A percentile compares a stretch with the other conserved stretches of the same genome.
Evolutionary conservation across 148 eudicot species (phyloP).

Genomic region (Selenicereus undatus): DNA sequence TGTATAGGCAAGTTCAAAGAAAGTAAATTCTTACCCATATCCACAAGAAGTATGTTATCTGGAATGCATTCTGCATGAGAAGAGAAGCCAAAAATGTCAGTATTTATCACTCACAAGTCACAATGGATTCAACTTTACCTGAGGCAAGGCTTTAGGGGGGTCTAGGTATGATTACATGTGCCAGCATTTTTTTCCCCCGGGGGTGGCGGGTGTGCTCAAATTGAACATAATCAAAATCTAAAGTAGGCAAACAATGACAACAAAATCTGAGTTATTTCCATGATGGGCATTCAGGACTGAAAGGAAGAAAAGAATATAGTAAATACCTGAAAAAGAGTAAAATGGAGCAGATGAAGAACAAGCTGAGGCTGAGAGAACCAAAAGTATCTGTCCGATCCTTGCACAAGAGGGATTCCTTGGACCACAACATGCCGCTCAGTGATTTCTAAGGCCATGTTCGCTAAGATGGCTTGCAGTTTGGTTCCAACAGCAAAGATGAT

Average conservation of each 20-base stretch:
- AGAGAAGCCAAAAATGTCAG: conserved; percentile 17
- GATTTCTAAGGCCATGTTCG: conserved; percentile 83
- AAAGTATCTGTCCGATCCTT: conserved; percentile 78
- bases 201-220: not conserved
- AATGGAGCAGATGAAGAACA: conserved; percentile 77
- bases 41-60: conserved; percentile 86
- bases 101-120: not conserved
- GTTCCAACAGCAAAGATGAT: conserved; percentile 87
- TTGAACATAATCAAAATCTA: not conserved
- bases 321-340: conserved; percentile 74
- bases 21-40: conserved; percentile 53
- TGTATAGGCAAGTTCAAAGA: not conserved
- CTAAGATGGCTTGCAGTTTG: conserved; percentile 78
- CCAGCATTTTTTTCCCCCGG: no score
- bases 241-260: not conserved
- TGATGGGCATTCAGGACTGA: not conserved
- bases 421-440: conserved; percentile 82
- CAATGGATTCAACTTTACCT: no score
- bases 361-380: conserved; percentile 83
- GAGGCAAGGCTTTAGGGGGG: not conserved
- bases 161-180: not conserved
- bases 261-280: not conserved
- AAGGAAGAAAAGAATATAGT: not conserved
- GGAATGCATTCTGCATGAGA: conserved; percentile 79
- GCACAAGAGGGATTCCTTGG: conserved; percentile 90